Evolutionary conservation across 768 basidiomycete genomes (phyloP), one percentile per base, ranked within the genome.

Genomic region (Brasilioporus rufonigricans): DNA sequence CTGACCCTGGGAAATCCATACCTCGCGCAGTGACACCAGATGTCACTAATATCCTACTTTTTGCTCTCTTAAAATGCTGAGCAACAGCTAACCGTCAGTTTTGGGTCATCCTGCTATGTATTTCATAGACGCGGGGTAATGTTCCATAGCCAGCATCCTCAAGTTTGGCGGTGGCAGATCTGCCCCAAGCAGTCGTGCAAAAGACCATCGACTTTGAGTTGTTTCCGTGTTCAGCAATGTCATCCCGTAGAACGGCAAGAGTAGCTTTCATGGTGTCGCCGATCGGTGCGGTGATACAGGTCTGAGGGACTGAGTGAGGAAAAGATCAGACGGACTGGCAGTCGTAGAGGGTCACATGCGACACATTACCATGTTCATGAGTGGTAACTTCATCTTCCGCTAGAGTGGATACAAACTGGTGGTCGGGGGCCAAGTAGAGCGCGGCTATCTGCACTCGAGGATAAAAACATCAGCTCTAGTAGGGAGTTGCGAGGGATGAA

Each of bases 141-240:
- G 64, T 59, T 46, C n/a, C 54, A 27, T 44, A 1, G 14, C 60
- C 69, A 52, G 60, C 78, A 52, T 43, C 70, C 61, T 36, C 59
- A n/a, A 77, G 67, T 16, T 68, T 66, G 1, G 71, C 61, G 2
- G 74, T 72, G 40, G 83, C 67, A 8, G 72, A 73, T 1, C 81
- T 80, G 10, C 80, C 81, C 50, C 82, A 77, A 8, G 86, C 85
- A 7, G 86, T 88, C n/a, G 85, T 82, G 41, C 83, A 78, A 74
- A 88, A 88, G 7, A 82, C 74, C 67, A 89, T 85, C 16, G 77
- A 61, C 55, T 80, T 80, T 40, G 75, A 74, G 1, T 13, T 44
- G 1, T 48, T 57, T 57, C 61, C 58, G 61, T 72, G 68, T 51
- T 66, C 60, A 6, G 64, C 27, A 2, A 51, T 61, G 26, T 79